Evolutionary conservation across 805 yeast species (phyloP), one percentile per base, ranked within the genome.

Genomic region (Myxozyma sirexii): DNA sequence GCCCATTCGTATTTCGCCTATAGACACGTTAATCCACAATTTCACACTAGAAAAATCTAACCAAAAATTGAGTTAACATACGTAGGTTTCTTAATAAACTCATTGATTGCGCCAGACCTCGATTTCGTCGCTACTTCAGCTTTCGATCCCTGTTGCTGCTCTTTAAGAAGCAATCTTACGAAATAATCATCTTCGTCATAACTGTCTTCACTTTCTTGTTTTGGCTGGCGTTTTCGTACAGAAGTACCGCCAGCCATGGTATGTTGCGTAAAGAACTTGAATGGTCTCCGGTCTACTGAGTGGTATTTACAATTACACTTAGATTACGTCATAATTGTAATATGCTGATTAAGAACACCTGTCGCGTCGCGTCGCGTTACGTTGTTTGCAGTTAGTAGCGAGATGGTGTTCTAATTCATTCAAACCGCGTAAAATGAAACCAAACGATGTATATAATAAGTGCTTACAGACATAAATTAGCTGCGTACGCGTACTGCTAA

Each of bases 171-270:
- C 26, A 57, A n/a, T 10, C 29, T 21, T 10, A 48, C 54, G 21
- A 57, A 45, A 19, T 42, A 33, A 38, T 54, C 62, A 10, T 56
- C 54, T 23, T 56, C 59, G 4, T 27, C 47, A 17, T 46, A 41
- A 23, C 39, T 43, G n/a, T 44, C 41, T 13, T 26, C 48, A 2
- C 33, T 21, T 17, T 8, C 35, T 23, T 12, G 23, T 23, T 19
- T 29, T n/a, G 49, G 44, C 54, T 55, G n/a, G n/a, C 21, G 19
- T 19, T 17, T 3, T 38, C 21, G 39, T 21, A 29, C 8, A 12
- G 33, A 48, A 23, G 3, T 23, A 8, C 23, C 43, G 33, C 35
- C 44, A 24, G 23, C 33, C 43, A 37, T 48, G 31, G 15, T 27
- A 24, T 12, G 8, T 15, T 12, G 8, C 2, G 10, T 15, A 10